Evolutionary conservation across 1,284 basidiomycete species (phyloP).

Genomic region (Rhizoctonia solani): DNA sequence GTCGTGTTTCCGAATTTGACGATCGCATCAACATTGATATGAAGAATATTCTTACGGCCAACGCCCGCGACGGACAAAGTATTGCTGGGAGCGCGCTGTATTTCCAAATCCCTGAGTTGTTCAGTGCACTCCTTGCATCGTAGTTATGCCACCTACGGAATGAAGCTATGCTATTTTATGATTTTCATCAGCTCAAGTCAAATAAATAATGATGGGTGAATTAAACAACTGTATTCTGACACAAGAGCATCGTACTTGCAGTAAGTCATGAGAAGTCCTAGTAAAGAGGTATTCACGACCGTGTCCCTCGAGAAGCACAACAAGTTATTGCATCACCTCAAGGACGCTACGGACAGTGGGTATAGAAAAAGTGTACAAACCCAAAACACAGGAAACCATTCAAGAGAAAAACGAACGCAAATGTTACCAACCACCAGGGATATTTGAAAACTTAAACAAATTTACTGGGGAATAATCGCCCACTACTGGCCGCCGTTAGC

Average conservation of each 20-base stretch:
- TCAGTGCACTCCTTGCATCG: neutral
- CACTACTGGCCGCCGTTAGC: neutral
- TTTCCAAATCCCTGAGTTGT: slow-evolving; percentile 8
- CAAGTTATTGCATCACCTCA: slow-evolving; percentile 1
- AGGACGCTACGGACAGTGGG: neutral
- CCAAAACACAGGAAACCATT: slow-evolving; percentile 1
- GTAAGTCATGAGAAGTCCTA: too few relatives aligned
- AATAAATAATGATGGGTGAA: neutral
- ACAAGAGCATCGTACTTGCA: slow-evolving; percentile 8
- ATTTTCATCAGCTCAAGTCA: neutral
- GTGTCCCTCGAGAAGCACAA: slow-evolving; percentile 9
- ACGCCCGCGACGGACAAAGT: slow-evolving; percentile 17
- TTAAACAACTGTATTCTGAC: neutral
- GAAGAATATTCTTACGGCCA: neutral
- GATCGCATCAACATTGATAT: neutral
- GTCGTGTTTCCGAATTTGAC: neutral
- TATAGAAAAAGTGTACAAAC: slow-evolving; percentile 23
- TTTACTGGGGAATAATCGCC: neutral
- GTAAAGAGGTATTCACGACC: slow-evolving; percentile 28
- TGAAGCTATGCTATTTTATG: neutral
- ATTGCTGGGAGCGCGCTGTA: neutral
- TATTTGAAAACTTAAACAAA: neutral
- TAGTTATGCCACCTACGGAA: too few relatives aligned
- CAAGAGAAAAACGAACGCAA: neutral
- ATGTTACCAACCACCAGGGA: neutral